Evolutionary conservation across 2,329 filamentous ascomycete genomes (phyloP), one percentile per base, ranked within the genome.

Genomic region (Dactylonectria macrodidyma): DNA sequence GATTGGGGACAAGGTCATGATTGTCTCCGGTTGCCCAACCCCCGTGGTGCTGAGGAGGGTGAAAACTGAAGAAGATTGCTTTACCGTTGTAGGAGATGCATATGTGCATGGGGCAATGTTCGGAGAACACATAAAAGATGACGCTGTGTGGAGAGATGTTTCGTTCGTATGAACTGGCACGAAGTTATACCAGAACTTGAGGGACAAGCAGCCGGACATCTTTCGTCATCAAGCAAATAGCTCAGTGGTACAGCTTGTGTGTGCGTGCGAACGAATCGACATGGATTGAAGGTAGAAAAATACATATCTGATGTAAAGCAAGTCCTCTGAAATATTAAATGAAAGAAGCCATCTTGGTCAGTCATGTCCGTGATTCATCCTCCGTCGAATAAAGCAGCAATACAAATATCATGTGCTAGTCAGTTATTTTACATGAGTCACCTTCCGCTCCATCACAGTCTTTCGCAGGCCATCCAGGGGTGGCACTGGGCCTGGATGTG

Each of bases 391-490:
- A 62, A 44, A 26, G 60, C 52, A 48, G 62, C 55, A 61, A 50
- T 58, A 67, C 61, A 71, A 47, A 66, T 72, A 59, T 44, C 19
- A 59, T 51, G 9, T 9, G 16, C 48, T 30, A 11, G 30, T 44
- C 33, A 36, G 59, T 33, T 26, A 36, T 33, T 33, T 34, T 22
- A 51, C 19, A 44, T 38, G 24, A 19, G 8, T 24, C 11, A 19
- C 11, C 38, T 47, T 59, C 10, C 11, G 8, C n/a, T 12, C 41
- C 33, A 65, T 38, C n/a, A 2, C 22, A 22, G 38, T 47, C n/a
- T 22, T 75, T 71, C 80, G 58, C 81, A 82, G 19, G 75, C 79
- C 73, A 81, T 81, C 81, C 81, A 82, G 16, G 81, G 81, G 33
- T 77, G 75, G 55, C 81, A 82, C 60, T 81, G 75, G 5, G 79